These are phyloP conservation scores for Artemisia annua DNA, from an alignment of 129 eudicot genomes.

Conservation along the genomic window DNA sequence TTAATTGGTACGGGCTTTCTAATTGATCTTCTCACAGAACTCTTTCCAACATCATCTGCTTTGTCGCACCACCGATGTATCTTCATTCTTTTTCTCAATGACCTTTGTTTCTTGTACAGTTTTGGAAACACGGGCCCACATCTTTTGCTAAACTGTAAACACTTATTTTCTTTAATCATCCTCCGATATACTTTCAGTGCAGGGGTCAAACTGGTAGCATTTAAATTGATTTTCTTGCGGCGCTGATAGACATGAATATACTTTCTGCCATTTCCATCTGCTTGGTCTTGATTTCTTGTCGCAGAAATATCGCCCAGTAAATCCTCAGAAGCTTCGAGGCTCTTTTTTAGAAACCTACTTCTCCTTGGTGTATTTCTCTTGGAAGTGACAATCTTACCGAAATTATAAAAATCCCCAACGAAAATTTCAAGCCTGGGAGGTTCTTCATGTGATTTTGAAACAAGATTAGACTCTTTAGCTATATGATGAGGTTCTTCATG, in stretches of 20 bases:
- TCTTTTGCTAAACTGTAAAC: conserved; percentile 36
- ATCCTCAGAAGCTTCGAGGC: conserved; percentile 14
- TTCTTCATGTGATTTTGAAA: conserved; percentile 1
- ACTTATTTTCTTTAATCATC: conserved; percentile 24
- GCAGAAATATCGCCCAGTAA: not conserved
- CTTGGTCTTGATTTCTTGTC: conserved; percentile 3
- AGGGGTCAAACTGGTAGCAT: not conserved
- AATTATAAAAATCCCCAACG: conserved; percentile 1
- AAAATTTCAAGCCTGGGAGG: not conserved
- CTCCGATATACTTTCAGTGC: conserved; percentile 32
- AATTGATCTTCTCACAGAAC: conserved; percentile 8
- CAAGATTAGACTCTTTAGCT: conserved; percentile 2
- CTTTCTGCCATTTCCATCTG: conserved; percentile 6
- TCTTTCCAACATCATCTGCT: conserved; percentile 14
- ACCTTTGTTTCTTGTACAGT: conserved; percentile 37
- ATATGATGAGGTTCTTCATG: conserved; percentile 8
- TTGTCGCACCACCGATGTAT: conserved; percentile 3
- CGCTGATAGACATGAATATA: conserved; percentile 27
- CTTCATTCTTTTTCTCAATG: conserved; percentile 23
- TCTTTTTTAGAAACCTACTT: conserved; percentile 22
- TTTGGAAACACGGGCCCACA: conserved; percentile 38
- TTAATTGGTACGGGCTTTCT: conserved; percentile 9
- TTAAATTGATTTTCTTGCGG: conserved; percentile 18
- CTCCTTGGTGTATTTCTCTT: conserved; percentile 35
- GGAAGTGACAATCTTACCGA: conserved; percentile 24